Base-by-base conservation (phyloP, 768 basidiomycete genomes). In the Boletus insuetus region DNA sequence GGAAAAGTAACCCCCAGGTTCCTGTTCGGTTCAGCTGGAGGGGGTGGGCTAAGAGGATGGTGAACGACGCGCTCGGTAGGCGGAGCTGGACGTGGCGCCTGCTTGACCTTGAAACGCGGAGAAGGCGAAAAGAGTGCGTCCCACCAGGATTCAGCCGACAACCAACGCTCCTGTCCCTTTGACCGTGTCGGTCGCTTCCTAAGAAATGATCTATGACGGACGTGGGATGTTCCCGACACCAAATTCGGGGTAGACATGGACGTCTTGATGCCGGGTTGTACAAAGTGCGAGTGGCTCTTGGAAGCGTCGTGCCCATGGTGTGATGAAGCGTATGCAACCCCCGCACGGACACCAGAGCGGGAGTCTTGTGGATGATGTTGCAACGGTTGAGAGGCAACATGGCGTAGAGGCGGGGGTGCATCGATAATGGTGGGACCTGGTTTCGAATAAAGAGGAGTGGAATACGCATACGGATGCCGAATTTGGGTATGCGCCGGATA, bases 141-240 rank as follows among this genome's bases (percentile, higher is more conserved):
- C 69, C 89, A 92, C 87, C 89, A 90, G 17, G 85, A 84, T 71
- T 91, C 87, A 0, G 87, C 81, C 3, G 84, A 81, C 2, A 90
- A 63, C 87, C 86, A 90, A 7, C 83, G 75, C 31, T 87, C 84
- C 58, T 76, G 81, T 13, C 74, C 74, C 62, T 77, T 82, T 24
- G 73, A 59, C 40, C 67, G 57, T 46, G 53, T 53, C 2, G 51
- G 61, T 29, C 62, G 58, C 61, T 63, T 59, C 54, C 65, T 69
- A 31, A 53, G 20, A 16, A 50, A 6, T 3, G 62, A 60, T 38
- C 56, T 57, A 10, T 47, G 32, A 16, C 58, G 57, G 26, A 24
- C 51, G 7, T 53, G 43, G 16, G 61, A 32, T 38, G 51, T 17
- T 13, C 60, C 31, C 3, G 64, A 55, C 13, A 78, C 77, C 37